Evolutionary conservation across 2,329 filamentous ascomycete species (phyloP).

Genomic region (Beauveria asiatica): DNA sequence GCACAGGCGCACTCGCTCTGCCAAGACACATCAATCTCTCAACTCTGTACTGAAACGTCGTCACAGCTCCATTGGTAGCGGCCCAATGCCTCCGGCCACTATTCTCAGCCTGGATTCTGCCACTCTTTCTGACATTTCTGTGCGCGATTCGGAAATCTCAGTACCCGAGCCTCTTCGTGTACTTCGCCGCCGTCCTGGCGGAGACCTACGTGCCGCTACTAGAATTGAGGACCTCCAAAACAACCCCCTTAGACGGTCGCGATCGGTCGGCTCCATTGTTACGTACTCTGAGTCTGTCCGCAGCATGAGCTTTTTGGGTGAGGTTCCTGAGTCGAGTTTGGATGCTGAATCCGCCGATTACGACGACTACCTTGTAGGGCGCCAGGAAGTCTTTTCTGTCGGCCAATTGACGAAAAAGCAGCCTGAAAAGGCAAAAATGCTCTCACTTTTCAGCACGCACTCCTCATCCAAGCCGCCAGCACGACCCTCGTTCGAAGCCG

Average conservation of each 20-base stretch:
- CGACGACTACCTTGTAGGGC: constrained; percentile 19
- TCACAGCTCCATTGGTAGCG: constrained; percentile 53
- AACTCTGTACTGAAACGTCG: constrained; percentile 45
- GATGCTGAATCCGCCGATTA: constrained; percentile 12
- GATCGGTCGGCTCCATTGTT: constrained; percentile 51
- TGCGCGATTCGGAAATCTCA: constrained; percentile 34
- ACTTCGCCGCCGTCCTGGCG: constrained; percentile 64
- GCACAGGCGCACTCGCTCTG: constrained; percentile 40
- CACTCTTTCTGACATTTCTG: constrained; percentile 43
- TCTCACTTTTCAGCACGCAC: constrained; percentile 52
- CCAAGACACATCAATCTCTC: constrained; percentile 39
- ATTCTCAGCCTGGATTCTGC: constrained; percentile 55
- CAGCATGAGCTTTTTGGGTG: constrained; percentile 41
- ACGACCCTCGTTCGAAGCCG: constrained; percentile 75
- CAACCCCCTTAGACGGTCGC: constrained; percentile 40
- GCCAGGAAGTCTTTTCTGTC: constrained; percentile 45
- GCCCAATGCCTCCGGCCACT: constrained; percentile 39
- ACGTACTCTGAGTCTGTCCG: constrained; percentile 52
- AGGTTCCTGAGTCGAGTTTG: constrained; percentile 25
- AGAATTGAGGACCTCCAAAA: constrained; percentile 55
- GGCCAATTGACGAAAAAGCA: constrained; percentile 47
- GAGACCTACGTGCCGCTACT: constrained; percentile 60
- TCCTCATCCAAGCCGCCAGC: constrained; percentile 51
- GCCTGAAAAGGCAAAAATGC: constrained; percentile 27
- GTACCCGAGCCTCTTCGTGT: constrained; percentile 49